Evolutionary conservation across 805 yeast genomes (phyloP), one percentile per base, ranked within the genome.

Genomic region (Cyberlindnera euphorbiiphila): DNA sequence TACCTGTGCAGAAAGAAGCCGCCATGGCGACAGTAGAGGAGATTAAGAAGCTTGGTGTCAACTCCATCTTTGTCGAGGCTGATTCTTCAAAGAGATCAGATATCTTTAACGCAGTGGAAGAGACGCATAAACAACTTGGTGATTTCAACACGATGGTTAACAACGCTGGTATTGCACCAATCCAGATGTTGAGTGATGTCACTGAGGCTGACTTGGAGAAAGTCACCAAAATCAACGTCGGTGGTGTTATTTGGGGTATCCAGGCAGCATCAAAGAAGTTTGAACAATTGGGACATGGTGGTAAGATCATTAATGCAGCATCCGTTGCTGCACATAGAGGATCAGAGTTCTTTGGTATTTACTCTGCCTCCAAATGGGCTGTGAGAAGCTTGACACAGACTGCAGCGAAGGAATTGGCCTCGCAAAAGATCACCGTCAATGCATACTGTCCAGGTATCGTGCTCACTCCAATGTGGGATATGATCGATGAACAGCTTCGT

Each of bases 371-470:
- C 8, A 64, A 66, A 38, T 62, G 59, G 33, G 70, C 69, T 4
- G 61, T 66, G 9, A 59, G 52, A 33, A 59, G 55, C 14, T 46
- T 66, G 21, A 64, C 69, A 5, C 63, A 62, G 39, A 49, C 60
- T 13, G 60, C 64, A 36, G 66, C 71, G 4, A 52, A 59, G 31
- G 71, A 66, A 41, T 48, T 59, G 42, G 68, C 67, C 0, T 37
- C 48, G 9, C 34, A 58, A 22, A 57, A 60, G 29, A 61, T 66
- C 39, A 58, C 64, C n/a, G 64, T 65, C 14, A 66, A 66, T 43
- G 45, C 60, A 4, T 59, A 63, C 41, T 61, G 63, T 41, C 70
- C 69, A n/a, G 71, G 68, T 24, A 59, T 60, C 34, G 66, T 64
- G 12, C 45, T 56, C 15, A 65, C 71, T 2, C 62, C 64, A 40